Conservation (phyloP, 257 asterid genomes). For the Leonotis leonurus region DNA sequence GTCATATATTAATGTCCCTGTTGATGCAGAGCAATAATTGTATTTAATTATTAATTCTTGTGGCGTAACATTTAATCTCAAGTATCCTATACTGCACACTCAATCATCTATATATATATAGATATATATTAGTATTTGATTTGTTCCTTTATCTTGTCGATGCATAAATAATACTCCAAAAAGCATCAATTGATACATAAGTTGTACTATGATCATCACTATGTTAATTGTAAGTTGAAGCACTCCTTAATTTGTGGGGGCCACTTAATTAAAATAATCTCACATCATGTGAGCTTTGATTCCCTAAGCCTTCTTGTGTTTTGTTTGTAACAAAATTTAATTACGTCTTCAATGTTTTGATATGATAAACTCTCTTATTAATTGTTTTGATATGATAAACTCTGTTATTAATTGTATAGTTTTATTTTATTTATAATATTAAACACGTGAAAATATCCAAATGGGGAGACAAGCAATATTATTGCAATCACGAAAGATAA, state of each 20-base stretch:
- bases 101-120: neutral
- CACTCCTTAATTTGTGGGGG: conserved; percentile 7
- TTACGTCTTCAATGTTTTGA: neutral
- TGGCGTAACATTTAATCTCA: neutral
- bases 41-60: neutral
- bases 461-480: neutral
- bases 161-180: neutral
- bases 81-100: neutral
- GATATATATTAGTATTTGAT: neutral
- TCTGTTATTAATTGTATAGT: neutral
- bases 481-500: neutral
- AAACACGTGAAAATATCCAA: neutral
- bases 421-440: neutral
- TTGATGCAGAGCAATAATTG: neutral
- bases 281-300: conserved; percentile 13
- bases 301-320: conserved; percentile 7
- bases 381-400: neutral
- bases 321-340: neutral
- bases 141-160: neutral
- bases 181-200: neutral
- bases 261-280: neutral
- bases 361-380: too few species aligned
- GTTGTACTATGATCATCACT: neutral
- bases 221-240: too few species aligned
- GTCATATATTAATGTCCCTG: neutral